These are phyloP conservation scores for Wickerhamiella vanderwaltii DNA, from an alignment of 805 yeast species.

Conservation along the genomic window DNA sequence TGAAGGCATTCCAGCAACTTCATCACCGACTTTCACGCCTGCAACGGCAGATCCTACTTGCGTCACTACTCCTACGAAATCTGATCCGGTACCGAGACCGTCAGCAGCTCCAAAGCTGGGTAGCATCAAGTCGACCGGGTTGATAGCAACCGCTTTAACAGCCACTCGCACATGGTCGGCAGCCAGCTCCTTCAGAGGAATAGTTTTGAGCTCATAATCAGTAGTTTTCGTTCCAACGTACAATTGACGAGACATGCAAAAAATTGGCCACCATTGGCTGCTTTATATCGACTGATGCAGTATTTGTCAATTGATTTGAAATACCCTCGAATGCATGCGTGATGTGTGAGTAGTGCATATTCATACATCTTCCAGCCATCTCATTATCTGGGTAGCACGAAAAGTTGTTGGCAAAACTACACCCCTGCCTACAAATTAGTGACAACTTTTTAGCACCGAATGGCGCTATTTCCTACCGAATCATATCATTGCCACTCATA, in stretches of 20 bases:
- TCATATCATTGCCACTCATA: too few species aligned
- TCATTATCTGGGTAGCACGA: too few species aligned
- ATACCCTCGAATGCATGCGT: too few species aligned
- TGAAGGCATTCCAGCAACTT: slow-evolving; percentile 41
- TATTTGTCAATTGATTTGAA: too few species aligned
- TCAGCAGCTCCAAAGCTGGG: slow-evolving; percentile 31
- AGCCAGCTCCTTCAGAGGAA: background rate
- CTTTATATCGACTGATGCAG: too few species aligned
- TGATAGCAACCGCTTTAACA: slow-evolving; percentile 43
- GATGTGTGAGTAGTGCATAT: too few species aligned
- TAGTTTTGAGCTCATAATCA: background rate
- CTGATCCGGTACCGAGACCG: slow-evolving; percentile 47
- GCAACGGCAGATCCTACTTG: slow-evolving; percentile 37
- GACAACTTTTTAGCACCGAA: too few species aligned
- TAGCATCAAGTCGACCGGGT: slow-evolving; percentile 66
- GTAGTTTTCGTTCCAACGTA: background rate
- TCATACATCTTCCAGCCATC: too few species aligned
- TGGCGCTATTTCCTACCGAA: too few species aligned
- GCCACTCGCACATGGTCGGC: slow-evolving; percentile 33
- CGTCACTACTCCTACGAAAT: slow-evolving; percentile 45
- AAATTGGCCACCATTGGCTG: too few species aligned
- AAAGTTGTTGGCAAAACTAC: too few species aligned
- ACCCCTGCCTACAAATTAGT: too few species aligned
- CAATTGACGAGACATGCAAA: slow-evolving; percentile 3
- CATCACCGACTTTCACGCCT: slow-evolving; percentile 39